Percentiles rank a stretch among this genome's conserved stretches.
Evolutionary conservation across 306 rosid species (phyloP).

Genomic region (Alnus glutinosa): DNA sequence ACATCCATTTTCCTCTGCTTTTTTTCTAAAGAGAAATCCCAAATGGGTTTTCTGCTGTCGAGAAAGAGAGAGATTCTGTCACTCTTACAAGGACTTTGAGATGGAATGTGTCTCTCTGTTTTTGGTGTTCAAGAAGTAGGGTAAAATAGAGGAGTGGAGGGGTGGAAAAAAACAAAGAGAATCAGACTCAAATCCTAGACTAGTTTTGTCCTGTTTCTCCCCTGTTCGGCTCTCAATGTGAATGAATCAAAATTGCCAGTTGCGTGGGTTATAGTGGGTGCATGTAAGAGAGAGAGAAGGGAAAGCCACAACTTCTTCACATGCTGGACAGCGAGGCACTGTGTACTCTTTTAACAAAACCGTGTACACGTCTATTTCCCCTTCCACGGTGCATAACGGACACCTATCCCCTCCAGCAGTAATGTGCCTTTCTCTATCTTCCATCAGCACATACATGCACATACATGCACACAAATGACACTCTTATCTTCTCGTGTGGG

Average conservation of each 20-base stretch:
- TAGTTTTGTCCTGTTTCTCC: slow-evolving; percentile 60
- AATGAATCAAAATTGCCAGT: slow-evolving; percentile 58
- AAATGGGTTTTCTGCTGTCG: not conserved
- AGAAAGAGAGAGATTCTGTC: slow-evolving; percentile 23
- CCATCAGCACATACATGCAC: not conserved
- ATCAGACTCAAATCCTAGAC: slow-evolving; percentile 46
- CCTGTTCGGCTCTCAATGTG: slow-evolving; percentile 31
- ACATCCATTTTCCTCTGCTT: slow-evolving; percentile 49
- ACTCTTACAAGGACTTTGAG: slow-evolving; percentile 24
- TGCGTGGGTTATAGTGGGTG: slow-evolving; percentile 49
- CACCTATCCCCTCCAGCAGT: slow-evolving; percentile 46
- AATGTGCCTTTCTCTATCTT: slow-evolving; percentile 23
- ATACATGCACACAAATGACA: not conserved
- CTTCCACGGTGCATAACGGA: slow-evolving; percentile 39
- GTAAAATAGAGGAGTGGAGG: slow-evolving; percentile 28
- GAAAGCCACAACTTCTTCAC: slow-evolving; percentile 52
- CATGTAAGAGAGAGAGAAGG: slow-evolving; percentile 37
- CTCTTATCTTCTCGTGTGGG: slow-evolving; percentile 14
- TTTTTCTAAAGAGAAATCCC: not conserved
- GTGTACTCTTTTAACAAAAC: slow-evolving; percentile 60
- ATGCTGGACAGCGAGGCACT: slow-evolving; percentile 84
- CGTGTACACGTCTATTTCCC: slow-evolving; percentile 60
- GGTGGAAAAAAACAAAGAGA: slow-evolving; percentile 42
- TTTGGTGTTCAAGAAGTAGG: slow-evolving; percentile 33
- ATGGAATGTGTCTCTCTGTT: slow-evolving; percentile 25